These are phyloP conservation scores for Hydrangea macrophylla DNA, from an alignment of 148 eudicot species.

Conservation along the genomic window DNA sequence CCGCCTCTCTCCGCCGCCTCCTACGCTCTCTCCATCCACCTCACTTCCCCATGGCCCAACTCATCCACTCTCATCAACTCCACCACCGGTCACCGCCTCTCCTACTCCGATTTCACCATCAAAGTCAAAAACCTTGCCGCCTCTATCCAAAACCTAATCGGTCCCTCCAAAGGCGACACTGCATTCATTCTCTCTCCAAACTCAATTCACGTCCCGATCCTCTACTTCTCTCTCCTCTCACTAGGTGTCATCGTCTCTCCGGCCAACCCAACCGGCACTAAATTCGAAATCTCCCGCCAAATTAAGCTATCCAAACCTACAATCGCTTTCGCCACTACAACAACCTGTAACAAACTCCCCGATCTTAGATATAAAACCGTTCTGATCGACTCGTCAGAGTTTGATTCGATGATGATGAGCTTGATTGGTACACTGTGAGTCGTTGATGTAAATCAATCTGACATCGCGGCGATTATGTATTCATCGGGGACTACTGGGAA, in stretches of 20 bases:
- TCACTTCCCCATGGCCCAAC: background rate
- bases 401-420: slow-evolving; percentile 15
- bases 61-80: slow-evolving; percentile 10
- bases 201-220: slow-evolving; percentile 16
- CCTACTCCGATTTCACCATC: slow-evolving; percentile 13
- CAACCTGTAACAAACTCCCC: background rate
- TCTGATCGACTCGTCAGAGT: slow-evolving; percentile 23
- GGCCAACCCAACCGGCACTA: slow-evolving; percentile 15
- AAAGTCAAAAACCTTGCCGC: slow-evolving; percentile 11
- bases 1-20: slow-evolving; percentile 11
- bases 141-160: background rate
- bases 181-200: slow-evolving; percentile 32
- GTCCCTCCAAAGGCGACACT: slow-evolving; percentile 14
- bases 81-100: slow-evolving; percentile 10
- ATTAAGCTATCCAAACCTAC: slow-evolving; percentile 15
- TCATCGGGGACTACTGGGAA: slow-evolving; percentile 42
- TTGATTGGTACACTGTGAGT: too few relatives aligned
- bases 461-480: slow-evolving; percentile 34
- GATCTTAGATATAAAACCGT: background rate
- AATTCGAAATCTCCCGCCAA: slow-evolving; percentile 16
- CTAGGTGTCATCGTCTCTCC: slow-evolving; percentile 31
- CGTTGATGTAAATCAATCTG: slow-evolving; percentile 7
- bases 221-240: slow-evolving; percentile 29
- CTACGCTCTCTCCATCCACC: background rate
- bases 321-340: slow-evolving; percentile 13